Evolutionary conservation across 2,329 filamentous ascomycete species (phyloP).

Genomic region (Colletotrichum musae): DNA sequence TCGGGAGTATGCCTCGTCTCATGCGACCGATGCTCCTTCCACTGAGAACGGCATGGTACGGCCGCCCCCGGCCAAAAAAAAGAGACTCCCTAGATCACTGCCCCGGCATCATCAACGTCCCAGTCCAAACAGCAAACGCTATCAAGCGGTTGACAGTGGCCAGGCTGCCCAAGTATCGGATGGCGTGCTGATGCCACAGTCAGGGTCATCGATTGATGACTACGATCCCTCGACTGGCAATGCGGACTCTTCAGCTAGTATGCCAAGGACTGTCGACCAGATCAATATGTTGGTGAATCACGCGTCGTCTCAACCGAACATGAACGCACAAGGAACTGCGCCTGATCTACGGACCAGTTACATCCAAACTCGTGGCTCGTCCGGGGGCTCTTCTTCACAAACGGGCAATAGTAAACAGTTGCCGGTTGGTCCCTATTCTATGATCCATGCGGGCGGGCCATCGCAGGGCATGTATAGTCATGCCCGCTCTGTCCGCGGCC

Average conservation of each 20-base stretch:
- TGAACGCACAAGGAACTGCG: not conserved
- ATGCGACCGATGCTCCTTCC: too few relatives aligned
- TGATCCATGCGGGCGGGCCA: constrained; percentile 1
- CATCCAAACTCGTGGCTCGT: not conserved
- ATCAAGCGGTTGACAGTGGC: not conserved
- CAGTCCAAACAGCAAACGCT: not conserved
- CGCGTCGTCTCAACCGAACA: not conserved
- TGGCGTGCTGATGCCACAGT: too few relatives aligned
- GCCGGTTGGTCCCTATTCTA: constrained; percentile 2
- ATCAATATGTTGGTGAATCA: constrained; percentile 1
- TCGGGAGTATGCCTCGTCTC: not conserved
- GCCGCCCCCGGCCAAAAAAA: constrained; percentile 16
- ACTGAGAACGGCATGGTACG: not conserved
- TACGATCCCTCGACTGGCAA: too few relatives aligned
- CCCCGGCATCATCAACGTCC: not conserved
- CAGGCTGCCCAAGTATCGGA: not conserved
- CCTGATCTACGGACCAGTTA: not conserved
- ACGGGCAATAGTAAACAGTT: not conserved
- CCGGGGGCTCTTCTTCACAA: not conserved
- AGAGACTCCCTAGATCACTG: constrained; percentile 1
- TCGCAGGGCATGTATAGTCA: constrained; percentile 20
- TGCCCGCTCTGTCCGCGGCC: constrained; percentile 10
- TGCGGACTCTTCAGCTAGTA: too few relatives aligned
- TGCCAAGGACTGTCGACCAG: not conserved
- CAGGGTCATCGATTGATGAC: too few relatives aligned